Evolutionary conservation across 768 basidiomycete genomes (phyloP).

Genomic region (Tremella yokohamensis): DNA sequence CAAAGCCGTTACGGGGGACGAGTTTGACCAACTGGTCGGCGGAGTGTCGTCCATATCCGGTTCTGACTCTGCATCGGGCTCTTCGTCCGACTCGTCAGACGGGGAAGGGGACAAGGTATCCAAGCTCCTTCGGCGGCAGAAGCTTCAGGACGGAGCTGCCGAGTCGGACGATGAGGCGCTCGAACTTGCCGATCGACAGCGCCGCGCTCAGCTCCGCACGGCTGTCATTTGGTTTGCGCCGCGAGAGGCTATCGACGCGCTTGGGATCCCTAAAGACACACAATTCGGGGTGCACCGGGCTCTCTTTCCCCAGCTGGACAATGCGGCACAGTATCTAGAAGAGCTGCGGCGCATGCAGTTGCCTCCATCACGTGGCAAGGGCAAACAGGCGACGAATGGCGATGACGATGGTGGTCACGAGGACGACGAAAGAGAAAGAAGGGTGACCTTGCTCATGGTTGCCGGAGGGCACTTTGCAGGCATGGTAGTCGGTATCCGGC

Average conservation of each 20-base stretch:
- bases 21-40: conserved; percentile 75
- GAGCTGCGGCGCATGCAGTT: conserved; percentile 46
- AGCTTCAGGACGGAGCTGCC: conserved; percentile 52
- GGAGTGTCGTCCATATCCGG: conserved; percentile 82
- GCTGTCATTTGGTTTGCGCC: conserved; percentile 81
- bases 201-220: conserved; percentile 58
- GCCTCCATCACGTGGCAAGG: background rate
- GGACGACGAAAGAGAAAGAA: conserved; percentile 53
- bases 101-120: conserved; percentile 60
- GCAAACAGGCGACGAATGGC: conserved; percentile 5
- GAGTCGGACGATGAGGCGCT: conserved; percentile 43
- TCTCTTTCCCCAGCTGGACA: conserved; percentile 59
- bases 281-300: conserved; percentile 85
- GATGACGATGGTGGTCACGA: conserved; percentile 19
- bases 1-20: conserved; percentile 62
- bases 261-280: conserved; percentile 57
- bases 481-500: conserved; percentile 61
- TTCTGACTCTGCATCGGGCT: conserved; percentile 59
- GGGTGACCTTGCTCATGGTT: conserved; percentile 93
- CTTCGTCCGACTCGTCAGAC: conserved; percentile 46
- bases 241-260: conserved; percentile 48
- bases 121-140: conserved; percentile 64
- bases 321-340: conserved; percentile 41
- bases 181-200: conserved; percentile 37
- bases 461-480: conserved; percentile 99